Evolutionary conservation across 169 alveolate species (phyloP).

Genomic region (Cryptosporidium muris): DNA sequence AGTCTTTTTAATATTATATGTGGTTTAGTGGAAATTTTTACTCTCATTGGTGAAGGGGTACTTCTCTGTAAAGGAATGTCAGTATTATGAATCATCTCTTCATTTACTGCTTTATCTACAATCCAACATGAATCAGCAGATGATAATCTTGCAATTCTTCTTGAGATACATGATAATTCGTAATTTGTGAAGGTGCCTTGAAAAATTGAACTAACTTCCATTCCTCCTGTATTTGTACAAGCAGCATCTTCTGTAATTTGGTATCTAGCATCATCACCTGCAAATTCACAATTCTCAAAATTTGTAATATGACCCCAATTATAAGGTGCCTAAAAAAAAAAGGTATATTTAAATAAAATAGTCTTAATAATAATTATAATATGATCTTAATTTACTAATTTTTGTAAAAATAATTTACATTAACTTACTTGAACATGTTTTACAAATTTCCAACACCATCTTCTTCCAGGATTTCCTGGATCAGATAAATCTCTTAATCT

Average conservation of each 20-base stretch:
- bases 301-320: slow-evolving; percentile 71
- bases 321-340: slow-evolving; percentile 50
- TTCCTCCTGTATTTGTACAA: slow-evolving; percentile 53
- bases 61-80: slow-evolving; percentile 48
- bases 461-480: slow-evolving; percentile 70
- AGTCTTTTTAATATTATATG: slow-evolving; percentile 56
- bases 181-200: slow-evolving; percentile 53
- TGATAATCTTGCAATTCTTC: slow-evolving; percentile 55
- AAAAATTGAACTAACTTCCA: slow-evolving; percentile 43
- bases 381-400: not conserved
- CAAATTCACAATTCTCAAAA: slow-evolving; percentile 66
- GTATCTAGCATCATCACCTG: slow-evolving; percentile 70
- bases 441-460: slow-evolving; percentile 71
- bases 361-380: not conserved
- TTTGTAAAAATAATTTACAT: not conserved
- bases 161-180: slow-evolving; percentile 58
- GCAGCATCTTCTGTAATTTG: slow-evolving; percentile 65
- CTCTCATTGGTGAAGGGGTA: not conserved
- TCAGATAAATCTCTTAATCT: slow-evolving; percentile 69
- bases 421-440: slow-evolving; percentile 67
- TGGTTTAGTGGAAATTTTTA: slow-evolving; percentile 54
- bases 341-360: not conserved
- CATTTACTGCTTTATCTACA: slow-evolving; percentile 58
- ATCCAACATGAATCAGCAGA: slow-evolving; percentile 71
- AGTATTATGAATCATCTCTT: slow-evolving; percentile 55